Evolutionary conservation across 2,329 filamentous ascomycete genomes (phyloP).

Genomic region (Penicillium sp.): DNA sequence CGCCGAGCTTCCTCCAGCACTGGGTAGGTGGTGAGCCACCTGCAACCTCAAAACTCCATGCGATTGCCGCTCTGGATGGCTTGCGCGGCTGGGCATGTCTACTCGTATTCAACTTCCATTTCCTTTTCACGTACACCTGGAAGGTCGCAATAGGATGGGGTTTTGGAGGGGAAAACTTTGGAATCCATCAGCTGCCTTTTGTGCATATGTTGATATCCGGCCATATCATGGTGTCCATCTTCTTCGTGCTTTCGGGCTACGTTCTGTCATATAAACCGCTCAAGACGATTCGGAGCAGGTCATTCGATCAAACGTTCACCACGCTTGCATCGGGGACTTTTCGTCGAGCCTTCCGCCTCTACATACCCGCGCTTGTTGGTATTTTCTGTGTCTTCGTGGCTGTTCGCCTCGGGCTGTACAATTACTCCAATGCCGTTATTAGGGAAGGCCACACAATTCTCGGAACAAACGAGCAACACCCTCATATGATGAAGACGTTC

Average conservation of each 20-base stretch:
- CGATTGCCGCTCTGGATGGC: slow-evolving; percentile 45
- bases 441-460: slow-evolving; percentile 39
- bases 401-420: slow-evolving; percentile 44
- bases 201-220: slow-evolving; percentile 46
- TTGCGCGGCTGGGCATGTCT: slow-evolving; percentile 47
- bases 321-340: slow-evolving; percentile 46
- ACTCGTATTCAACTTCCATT: slow-evolving; percentile 51
- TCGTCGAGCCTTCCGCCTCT: slow-evolving; percentile 45
- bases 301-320: slow-evolving; percentile 43
- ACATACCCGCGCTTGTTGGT: slow-evolving; percentile 44
- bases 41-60: slow-evolving; percentile 33
- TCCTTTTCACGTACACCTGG: slow-evolving; percentile 47
- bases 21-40: slow-evolving; percentile 32
- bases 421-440: slow-evolving; percentile 39
- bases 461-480: slow-evolving; percentile 46
- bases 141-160: slow-evolving; percentile 43
- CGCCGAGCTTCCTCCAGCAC: slow-evolving; percentile 40
- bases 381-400: slow-evolving; percentile 44
- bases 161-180: slow-evolving; percentile 42
- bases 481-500: slow-evolving; percentile 37
- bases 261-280: slow-evolving; percentile 48
- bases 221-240: slow-evolving; percentile 51
- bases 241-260: slow-evolving; percentile 53
- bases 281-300: slow-evolving; percentile 39
- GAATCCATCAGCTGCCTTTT: slow-evolving; percentile 44